Evolutionary conservation across 805 yeast species (phyloP), one percentile per base, ranked within the genome.

Genomic region (Metschnikowia shivogae): DNA sequence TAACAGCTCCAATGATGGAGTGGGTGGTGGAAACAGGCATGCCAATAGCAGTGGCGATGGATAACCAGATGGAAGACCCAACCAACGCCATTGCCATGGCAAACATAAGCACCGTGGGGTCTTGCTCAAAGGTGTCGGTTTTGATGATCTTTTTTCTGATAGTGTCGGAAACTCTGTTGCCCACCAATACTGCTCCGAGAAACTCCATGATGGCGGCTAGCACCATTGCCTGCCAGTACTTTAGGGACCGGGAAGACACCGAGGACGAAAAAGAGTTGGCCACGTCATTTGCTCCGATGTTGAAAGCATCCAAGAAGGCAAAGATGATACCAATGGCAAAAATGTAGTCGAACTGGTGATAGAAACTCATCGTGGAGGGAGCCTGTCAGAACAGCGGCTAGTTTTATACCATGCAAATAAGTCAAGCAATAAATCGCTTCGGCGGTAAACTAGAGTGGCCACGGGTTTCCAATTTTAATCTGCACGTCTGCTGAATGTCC

Each of bases 11-110:
- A 41, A 84, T 84, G 52, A 85, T 82, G 8, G 89, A 81, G 58
- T 85, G 90, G 9, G 92, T 84, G 13, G 90, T 83, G 14, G 90
- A 84, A 35, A 84, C 89, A n/a, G 90, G 90, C 77, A 81, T 74
- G 50, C 87, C 86, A 28, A 83, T 64, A 2, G 61, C 49, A 12
- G 90, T 85, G 33, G 90, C 90, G 47, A 81, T 43, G 5, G 84
- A 67, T 44, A 84, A 71, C 90, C 90, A 84, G 26, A 71, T 36
- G 1, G 90, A 81, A 5, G 89, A 81, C 36, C 90, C 92, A 44
- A 83, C 78, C 44, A 82, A 66, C 27, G 92, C 90, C 68, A 85
- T 79, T 14, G 84, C 73, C 90, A 84, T 84, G 26, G 84, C 76
- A 41, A 84, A 68, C 87, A 84, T 80, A 34, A 85, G 69, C n/a